phyloP scores from a whole-genome alignment of 495 filamentous ascomycete species.

The Rusavskia elegans region DNA sequence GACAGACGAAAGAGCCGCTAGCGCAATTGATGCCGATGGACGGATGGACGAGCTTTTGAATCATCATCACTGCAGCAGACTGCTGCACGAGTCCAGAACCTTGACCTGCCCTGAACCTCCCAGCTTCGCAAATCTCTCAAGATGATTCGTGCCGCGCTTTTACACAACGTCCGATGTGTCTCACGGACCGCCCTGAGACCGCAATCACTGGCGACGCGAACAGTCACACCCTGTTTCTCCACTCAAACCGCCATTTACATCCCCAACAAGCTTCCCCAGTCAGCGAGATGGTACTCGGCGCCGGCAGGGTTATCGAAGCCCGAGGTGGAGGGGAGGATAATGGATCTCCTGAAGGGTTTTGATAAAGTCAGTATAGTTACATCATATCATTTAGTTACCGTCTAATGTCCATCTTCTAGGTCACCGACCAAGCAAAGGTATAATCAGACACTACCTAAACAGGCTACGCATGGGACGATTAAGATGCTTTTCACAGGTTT shows the following conservation, averaged over 20 bases:
- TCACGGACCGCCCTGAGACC: constrained; percentile 4
- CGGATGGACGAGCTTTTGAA: not conserved
- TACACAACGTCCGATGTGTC: constrained; percentile 40
- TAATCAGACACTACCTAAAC: constrained; percentile 5
- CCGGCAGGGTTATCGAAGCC: constrained; percentile 56
- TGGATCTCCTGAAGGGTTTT: constrained; percentile 81
- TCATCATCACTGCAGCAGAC: no score
- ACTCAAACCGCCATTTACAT: constrained; percentile 34
- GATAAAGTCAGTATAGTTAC: constrained; percentile 63
- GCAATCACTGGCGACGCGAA: constrained; percentile 6
- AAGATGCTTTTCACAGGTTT: constrained; percentile 42
- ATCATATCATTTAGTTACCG: not conserved
- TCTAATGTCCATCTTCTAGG: constrained; percentile 28
- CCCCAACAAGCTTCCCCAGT: constrained; percentile 39
- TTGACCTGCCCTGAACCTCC: not conserved
- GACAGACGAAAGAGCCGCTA: not conserved
- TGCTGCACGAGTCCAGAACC: no score
- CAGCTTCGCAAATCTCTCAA: constrained; percentile 15
- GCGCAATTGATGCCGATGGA: not conserved
- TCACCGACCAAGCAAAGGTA: constrained; percentile 64
- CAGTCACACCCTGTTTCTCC: constrained; percentile 29
- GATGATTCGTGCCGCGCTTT: constrained; percentile 77
- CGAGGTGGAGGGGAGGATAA: constrained; percentile 84
- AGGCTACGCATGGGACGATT: not conserved
- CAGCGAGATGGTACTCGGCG: constrained; percentile 73